Percentiles rank a stretch among this genome's conserved stretches.
phyloP scores from a whole-genome alignment of 495 filamentous ascomycete species.

The Penicillium dipodomyicola region DNA sequence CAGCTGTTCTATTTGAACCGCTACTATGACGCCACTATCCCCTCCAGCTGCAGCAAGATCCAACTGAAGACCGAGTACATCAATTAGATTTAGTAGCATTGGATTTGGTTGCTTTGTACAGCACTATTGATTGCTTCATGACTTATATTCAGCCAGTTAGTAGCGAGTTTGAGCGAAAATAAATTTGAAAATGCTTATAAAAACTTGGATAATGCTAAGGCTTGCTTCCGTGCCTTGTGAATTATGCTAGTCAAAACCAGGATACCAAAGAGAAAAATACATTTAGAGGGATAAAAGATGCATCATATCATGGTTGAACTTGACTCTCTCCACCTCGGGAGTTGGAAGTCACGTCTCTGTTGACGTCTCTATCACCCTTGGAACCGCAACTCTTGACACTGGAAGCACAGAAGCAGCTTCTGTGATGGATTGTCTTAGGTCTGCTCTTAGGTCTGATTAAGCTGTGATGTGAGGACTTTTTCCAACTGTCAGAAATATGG shows the following conservation, averaged over 20 bases:
- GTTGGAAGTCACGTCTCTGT: no score
- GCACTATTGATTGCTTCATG: not conserved
- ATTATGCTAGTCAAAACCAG: not conserved
- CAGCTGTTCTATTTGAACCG: slow-evolving; percentile 51
- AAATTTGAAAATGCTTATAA: not conserved
- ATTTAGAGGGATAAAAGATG: not conserved
- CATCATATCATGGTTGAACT: no score
- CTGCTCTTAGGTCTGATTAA: no score
- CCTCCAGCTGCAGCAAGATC: slow-evolving; percentile 47
- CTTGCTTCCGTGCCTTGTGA: not conserved
- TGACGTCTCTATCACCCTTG: no score
- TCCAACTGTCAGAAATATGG: no score
- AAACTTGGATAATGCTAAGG: no score
- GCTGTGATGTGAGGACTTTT: no score
- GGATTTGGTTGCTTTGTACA: not conserved
- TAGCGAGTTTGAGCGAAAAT: slow-evolving; percentile 4
- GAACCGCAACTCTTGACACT: no score
- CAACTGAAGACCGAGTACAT: slow-evolving; percentile 31
- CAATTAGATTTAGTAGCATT: slow-evolving; percentile 11
- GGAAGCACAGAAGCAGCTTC: no score
- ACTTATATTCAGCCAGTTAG: not conserved
- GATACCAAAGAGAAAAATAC: slow-evolving; percentile 1
- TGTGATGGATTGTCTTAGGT: no score
- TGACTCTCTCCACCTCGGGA: no score
- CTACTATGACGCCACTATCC: slow-evolving; percentile 32